Evolutionary conservation across 2,329 filamentous ascomycete genomes (phyloP).

Genomic region (Colletotrichum karsti): DNA sequence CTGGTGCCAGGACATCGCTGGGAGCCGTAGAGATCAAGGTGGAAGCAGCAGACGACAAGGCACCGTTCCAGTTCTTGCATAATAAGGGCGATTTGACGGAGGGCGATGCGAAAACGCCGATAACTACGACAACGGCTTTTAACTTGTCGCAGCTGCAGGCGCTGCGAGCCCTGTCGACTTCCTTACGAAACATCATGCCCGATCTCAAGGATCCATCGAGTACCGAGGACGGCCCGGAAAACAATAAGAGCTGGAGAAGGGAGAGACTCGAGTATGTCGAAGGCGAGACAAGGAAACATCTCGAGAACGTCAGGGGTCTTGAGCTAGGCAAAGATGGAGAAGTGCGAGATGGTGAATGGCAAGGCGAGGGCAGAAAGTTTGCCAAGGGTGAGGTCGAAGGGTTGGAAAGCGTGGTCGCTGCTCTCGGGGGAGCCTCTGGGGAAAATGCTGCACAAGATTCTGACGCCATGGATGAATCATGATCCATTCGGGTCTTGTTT

Average conservation of each 20-base stretch:
- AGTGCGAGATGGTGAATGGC: constrained; percentile 72
- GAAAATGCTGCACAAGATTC: constrained; percentile 10
- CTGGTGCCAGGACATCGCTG: constrained; percentile 32
- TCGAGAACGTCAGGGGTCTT: constrained; percentile 75
- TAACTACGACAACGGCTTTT: constrained; percentile 79
- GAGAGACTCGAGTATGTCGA: constrained; percentile 87
- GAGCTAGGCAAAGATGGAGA: constrained; percentile 70
- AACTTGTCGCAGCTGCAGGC: constrained; percentile 85
- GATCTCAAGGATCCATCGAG: constrained; percentile 54
- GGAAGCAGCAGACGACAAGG: constrained; percentile 31
- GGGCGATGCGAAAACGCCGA: constrained; percentile 61
- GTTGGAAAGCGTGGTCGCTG: constrained; percentile 58
- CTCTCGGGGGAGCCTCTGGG: constrained; percentile 48
- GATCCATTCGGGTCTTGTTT: neutral
- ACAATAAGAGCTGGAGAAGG: constrained; percentile 67
- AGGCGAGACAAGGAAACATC: constrained; percentile 76
- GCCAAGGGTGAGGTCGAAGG: constrained; percentile 64
- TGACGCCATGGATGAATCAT: constrained; percentile 27
- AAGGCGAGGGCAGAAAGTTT: constrained; percentile 60
- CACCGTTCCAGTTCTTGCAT: constrained; percentile 65
- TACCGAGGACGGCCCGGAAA: constrained; percentile 39
- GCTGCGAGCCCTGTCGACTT: constrained; percentile 70
- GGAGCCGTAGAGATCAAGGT: constrained; percentile 30
- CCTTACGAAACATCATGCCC: constrained; percentile 71
- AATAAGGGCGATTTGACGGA: constrained; percentile 59